These are phyloP conservation scores for Syncephalastrum monosporum DNA, from an alignment of 371 early-diverging fungal genomes.

Conservation along the genomic window DNA sequence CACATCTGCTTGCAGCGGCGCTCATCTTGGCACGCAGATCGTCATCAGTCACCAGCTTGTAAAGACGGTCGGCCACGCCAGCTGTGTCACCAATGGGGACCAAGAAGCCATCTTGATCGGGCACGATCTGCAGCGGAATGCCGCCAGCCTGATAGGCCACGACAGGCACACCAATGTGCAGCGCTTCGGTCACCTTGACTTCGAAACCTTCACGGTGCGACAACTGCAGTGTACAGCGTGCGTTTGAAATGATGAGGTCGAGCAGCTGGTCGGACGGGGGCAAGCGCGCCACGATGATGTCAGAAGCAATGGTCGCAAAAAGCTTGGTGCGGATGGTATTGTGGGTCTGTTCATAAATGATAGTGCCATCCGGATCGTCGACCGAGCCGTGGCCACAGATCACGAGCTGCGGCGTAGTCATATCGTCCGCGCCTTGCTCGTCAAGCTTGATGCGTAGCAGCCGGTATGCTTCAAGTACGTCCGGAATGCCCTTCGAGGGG, in stretches of 20 bases:
- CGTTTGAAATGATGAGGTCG: constrained; percentile 68
- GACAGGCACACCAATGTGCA: constrained; percentile 56
- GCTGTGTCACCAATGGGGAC: constrained; percentile 61
- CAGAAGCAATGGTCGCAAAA: constrained; percentile 49
- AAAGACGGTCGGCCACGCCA: constrained; percentile 57
- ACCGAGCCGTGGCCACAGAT: constrained; percentile 85
- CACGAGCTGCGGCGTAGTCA: constrained; percentile 66
- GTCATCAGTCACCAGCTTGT: constrained; percentile 48
- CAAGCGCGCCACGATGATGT: constrained; percentile 65
- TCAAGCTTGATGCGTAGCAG: constrained; percentile 58
- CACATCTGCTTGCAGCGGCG: constrained; percentile 36
- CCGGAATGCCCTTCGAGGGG: constrained; percentile 85
- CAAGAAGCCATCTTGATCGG: constrained; percentile 67
- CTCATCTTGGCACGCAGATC: constrained; percentile 45
- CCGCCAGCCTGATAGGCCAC: constrained; percentile 72
- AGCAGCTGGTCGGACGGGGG: constrained; percentile 83
- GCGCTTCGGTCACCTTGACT: constrained; percentile 86
- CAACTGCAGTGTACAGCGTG: constrained; percentile 76
- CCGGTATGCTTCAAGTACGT: constrained; percentile 73
- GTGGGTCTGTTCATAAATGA: constrained; percentile 66
- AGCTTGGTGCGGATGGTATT: constrained; percentile 36
- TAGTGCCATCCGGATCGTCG: constrained; percentile 87
- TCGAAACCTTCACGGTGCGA: constrained; percentile 87
- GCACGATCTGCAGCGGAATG: constrained; percentile 80
- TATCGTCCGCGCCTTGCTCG: constrained; percentile 28